Conservation (phyloP, 208 protist species). For the Crithidia thermophila region DNA sequence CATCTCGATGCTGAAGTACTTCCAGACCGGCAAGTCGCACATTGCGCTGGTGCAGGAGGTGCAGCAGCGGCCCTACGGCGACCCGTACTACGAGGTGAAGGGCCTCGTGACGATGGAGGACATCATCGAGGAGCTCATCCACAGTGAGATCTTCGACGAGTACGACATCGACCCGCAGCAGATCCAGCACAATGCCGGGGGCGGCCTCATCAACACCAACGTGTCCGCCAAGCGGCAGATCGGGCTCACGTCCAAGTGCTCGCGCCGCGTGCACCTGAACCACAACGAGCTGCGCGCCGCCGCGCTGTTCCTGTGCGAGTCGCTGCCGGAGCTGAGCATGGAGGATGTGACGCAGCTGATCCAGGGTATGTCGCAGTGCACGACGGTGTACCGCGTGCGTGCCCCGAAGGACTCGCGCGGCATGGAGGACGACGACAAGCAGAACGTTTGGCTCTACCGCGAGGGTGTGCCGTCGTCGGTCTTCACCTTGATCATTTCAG, state of each 20-base stretch:
- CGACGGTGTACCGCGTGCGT: slow-evolving; percentile 75
- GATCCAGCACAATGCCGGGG: slow-evolving; percentile 16
- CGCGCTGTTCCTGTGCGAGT: slow-evolving; percentile 84
- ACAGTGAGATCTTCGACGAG: slow-evolving; percentile 98
- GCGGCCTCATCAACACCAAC: slow-evolving; percentile 8
- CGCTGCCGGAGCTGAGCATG: slow-evolving; percentile 74
- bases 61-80: slow-evolving; percentile 82
- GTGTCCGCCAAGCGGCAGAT: slow-evolving; percentile 58
- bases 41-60: slow-evolving; percentile 95
- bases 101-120: slow-evolving; percentile 98
- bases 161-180: slow-evolving; percentile 84
- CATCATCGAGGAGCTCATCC: slow-evolving; percentile 97
- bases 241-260: slow-evolving; percentile 78
- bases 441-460: slow-evolving; percentile 92
- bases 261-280: slow-evolving; percentile 75
- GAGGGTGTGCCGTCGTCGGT: slow-evolving; percentile 72
- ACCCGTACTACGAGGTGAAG: slow-evolving; percentile 95
- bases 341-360: slow-evolving; percentile 49
- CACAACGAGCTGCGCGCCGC: slow-evolving; percentile 83
- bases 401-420: slow-evolving; percentile 78
- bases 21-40: slow-evolving; percentile 94
- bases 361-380: slow-evolving; percentile 60
- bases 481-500: slow-evolving; percentile 88
- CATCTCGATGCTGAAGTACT: slow-evolving; percentile 95
- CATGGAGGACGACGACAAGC: slow-evolving; percentile 72